These are phyloP conservation scores for Rhodotorula sp. DNA, from an alignment of 1,284 basidiomycete genomes.

Conservation along the genomic window DNA sequence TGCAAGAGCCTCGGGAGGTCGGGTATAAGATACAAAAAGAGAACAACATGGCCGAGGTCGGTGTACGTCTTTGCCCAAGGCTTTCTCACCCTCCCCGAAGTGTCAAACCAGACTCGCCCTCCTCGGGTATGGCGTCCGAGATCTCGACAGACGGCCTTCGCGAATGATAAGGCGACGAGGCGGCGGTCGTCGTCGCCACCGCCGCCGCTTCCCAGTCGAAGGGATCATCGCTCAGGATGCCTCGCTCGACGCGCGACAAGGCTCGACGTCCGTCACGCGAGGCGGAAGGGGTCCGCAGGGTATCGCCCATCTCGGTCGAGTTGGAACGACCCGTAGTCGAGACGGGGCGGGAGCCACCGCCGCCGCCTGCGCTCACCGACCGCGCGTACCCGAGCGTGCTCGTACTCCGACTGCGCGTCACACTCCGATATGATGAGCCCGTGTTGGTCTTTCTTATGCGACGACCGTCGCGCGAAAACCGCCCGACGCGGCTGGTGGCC, in stretches of 20 bases:
- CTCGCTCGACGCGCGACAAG: not conserved
- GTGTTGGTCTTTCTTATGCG: conserved; percentile 4
- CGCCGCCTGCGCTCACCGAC: conserved; percentile 4
- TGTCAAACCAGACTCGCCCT: conserved; percentile 20
- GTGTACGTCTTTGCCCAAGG: not conserved
- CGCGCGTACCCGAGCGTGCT: conserved; percentile 12
- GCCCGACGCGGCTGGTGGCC: not conserved
- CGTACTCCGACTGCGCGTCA: not conserved
- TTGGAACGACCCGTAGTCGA: not conserved
- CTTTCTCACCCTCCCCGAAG: not conserved
- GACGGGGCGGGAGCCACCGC: not conserved
- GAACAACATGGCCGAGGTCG: not conserved
- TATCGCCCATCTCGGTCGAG: conserved; percentile 13
- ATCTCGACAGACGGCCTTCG: not conserved
- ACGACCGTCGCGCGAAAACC: not conserved
- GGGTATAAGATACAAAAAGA: too few relatives aligned
- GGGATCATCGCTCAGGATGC: not conserved
- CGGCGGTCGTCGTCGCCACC: not conserved
- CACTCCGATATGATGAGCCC: not conserved
- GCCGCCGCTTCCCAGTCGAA: conserved; percentile 2
- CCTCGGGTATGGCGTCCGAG: conserved; percentile 14
- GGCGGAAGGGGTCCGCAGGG: not conserved
- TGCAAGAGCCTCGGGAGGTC: too few relatives aligned
- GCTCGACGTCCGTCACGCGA: not conserved
- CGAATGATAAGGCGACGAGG: not conserved